phyloP scores from a whole-genome alignment of 331 rosid genomes.

The Cydonia oblonga region DNA sequence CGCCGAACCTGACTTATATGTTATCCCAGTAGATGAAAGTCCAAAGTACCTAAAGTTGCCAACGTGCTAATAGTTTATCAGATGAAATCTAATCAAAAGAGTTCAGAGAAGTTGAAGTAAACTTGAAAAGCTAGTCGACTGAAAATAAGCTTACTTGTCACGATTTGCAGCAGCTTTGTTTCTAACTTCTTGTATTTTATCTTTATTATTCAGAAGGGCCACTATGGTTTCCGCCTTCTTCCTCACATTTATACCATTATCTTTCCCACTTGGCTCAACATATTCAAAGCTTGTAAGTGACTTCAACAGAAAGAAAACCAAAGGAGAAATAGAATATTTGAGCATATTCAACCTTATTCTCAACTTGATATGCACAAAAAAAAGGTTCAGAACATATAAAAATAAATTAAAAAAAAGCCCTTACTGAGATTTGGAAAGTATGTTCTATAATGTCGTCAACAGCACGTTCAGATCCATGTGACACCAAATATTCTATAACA shows the following conservation, averaged over 20 bases:
- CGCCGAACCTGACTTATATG: slow-evolving; percentile 57
- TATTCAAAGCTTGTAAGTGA: slow-evolving; percentile 87
- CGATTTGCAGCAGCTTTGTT: slow-evolving; percentile 91
- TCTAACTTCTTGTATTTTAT: slow-evolving; percentile 81
- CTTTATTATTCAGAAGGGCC: slow-evolving; percentile 78
- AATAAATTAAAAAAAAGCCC: not conserved
- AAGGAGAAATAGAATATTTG: slow-evolving; percentile 6
- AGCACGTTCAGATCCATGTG: slow-evolving; percentile 95
- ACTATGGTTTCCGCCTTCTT: slow-evolving; percentile 78
- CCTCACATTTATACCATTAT: slow-evolving; percentile 86
- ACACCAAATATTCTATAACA: slow-evolving; percentile 86
- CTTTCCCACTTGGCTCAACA: slow-evolving; percentile 98
- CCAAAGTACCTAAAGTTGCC: slow-evolving; percentile 61
- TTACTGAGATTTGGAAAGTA: slow-evolving; percentile 92
- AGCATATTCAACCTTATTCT: slow-evolving; percentile 1
- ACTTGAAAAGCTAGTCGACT: slow-evolving; percentile 7
- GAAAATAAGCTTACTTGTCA: slow-evolving; percentile 59
- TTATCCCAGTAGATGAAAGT: slow-evolving; percentile 86
- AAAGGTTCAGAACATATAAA: not conserved
- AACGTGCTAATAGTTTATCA: slow-evolving; percentile 2
- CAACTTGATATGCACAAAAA: not conserved
- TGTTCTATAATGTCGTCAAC: slow-evolving; percentile 97
- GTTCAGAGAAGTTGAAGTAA: not conserved
- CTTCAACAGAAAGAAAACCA: slow-evolving; percentile 32
- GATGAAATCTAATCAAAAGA: not conserved